Conservation (phyloP, 2,329 filamentous ascomycete genomes). For the Botrytis cinerea region DNA sequence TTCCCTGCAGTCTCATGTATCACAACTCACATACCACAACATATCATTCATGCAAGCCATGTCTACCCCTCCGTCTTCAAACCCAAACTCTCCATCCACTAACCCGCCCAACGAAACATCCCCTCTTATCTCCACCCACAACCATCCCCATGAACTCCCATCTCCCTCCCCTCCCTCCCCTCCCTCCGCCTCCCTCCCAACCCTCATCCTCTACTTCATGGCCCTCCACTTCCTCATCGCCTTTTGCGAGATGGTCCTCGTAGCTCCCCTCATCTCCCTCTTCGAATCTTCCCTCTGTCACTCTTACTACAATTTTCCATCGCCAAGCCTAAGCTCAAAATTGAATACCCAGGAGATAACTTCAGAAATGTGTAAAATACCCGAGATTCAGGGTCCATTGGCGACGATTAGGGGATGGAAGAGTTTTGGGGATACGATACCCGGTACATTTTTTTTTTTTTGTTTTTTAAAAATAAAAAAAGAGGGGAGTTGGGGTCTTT, state of each 20-base stretch:
- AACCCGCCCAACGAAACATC: not conserved
- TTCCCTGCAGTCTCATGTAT: not conserved
- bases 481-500: not conserved
- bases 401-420: conserved; percentile 41
- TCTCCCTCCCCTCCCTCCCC: not conserved
- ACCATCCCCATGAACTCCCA: not conserved
- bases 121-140: not conserved
- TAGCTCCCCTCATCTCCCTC: conserved; percentile 38
- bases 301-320: conserved; percentile 34
- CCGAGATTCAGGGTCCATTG: conserved; percentile 36
- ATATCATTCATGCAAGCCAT: too few species aligned
- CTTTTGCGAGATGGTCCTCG: conserved; percentile 39
- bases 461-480: not conserved
- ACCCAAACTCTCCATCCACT: not conserved
- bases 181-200: not conserved
- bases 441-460: conserved; percentile 30
- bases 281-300: conserved; percentile 40
- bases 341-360: conserved; percentile 20
- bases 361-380: conserved; percentile 37
- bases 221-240: conserved; percentile 40
- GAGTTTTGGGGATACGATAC: conserved; percentile 38
- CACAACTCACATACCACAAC: not conserved
- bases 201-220: conserved; percentile 38
- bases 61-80: not conserved
- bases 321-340: not conserved